Evolutionary conservation across 2,329 filamentous ascomycete genomes (phyloP).

Genomic region (Aspergillus bombycis): DNA sequence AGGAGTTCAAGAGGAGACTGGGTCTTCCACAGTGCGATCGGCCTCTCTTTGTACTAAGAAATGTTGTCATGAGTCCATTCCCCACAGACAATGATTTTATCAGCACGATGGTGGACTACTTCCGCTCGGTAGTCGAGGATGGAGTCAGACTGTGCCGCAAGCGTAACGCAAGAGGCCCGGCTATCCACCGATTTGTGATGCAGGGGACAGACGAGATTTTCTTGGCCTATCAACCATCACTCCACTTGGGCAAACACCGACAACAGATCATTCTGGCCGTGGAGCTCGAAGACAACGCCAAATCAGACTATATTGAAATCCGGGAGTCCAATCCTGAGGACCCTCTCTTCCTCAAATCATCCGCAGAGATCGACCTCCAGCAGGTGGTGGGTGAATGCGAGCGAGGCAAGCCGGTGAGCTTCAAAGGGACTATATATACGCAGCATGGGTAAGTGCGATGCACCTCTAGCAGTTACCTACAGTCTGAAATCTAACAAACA

Average conservation of each 20-base stretch:
- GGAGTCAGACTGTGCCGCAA: slow-evolving; percentile 10
- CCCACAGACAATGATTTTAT: slow-evolving; percentile 22
- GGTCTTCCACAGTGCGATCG: slow-evolving; percentile 32
- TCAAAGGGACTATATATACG: background rate
- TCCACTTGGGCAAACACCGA: background rate
- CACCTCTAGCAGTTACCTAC: background rate
- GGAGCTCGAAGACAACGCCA: background rate
- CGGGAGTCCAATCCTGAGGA: background rate
- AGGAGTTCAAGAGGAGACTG: slow-evolving; percentile 48
- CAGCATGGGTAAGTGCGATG: background rate
- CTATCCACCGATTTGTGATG: slow-evolving; percentile 5
- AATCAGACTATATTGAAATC: background rate
- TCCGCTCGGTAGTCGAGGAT: slow-evolving; percentile 11
- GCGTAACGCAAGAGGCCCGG: slow-evolving; percentile 4
- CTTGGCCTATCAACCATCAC: background rate
- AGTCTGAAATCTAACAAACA: background rate
- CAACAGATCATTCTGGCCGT: background rate
- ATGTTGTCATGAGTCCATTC: slow-evolving; percentile 50
- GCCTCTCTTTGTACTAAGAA: slow-evolving; percentile 50
- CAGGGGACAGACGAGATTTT: slow-evolving; percentile 35
- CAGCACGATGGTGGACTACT: background rate
- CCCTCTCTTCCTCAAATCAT: background rate
- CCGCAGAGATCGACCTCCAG: background rate
- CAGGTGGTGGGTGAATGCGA: background rate
- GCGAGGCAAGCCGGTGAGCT: background rate